Evolutionary conservation across 306 rosid species (phyloP), one percentile per base, ranked within the genome.

Genomic region (Mimosa bimucronata): DNA sequence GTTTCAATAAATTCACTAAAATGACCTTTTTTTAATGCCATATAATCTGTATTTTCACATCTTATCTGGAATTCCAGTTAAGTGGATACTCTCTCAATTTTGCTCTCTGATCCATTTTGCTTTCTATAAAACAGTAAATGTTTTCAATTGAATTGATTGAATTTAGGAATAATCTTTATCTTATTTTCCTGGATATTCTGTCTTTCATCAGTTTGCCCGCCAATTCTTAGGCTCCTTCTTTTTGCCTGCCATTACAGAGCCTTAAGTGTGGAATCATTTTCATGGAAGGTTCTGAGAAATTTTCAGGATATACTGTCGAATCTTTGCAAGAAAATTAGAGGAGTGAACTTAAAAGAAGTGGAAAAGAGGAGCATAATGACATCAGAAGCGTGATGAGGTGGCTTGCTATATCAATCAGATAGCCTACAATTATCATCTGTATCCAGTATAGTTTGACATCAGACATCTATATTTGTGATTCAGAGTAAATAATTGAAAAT

Each of bases 341-440:
- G 82, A 83, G 77, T 50, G 89, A 86, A 60, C 82, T 86, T 57
- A 83, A 83, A 75, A 83, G 87, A 86, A 53, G 81, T 81, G 87
- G 12, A 15, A 46, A 15, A 14, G 5, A 45, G 19, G 7, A 9
- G 5, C 3, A 34, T 34, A 34, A 34, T 34, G 38, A 34, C 38
- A 34, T 34, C 38, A 34, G 38, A 34, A 34, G 38, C 38, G 5
- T 34, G 38, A 34, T 34, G 5, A 34, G 46, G 46, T 7, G 11
- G 11, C 12, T 0, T 42, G 38, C 6, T 7, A 9, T 42, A 42
- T 42, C 12, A 42, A 48, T 14, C 57, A 50, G 23, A n/a, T 6
- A 50, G 9, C 10, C 26, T 50, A 6, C 71, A 46, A 60, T 62
- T 77, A 80, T 69, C 50, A 41, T 60, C 45, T 44, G 16, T 38